These are phyloP conservation scores for Deinandra increscens DNA, from an alignment of 129 eudicot genomes.

Conservation along the genomic window DNA sequence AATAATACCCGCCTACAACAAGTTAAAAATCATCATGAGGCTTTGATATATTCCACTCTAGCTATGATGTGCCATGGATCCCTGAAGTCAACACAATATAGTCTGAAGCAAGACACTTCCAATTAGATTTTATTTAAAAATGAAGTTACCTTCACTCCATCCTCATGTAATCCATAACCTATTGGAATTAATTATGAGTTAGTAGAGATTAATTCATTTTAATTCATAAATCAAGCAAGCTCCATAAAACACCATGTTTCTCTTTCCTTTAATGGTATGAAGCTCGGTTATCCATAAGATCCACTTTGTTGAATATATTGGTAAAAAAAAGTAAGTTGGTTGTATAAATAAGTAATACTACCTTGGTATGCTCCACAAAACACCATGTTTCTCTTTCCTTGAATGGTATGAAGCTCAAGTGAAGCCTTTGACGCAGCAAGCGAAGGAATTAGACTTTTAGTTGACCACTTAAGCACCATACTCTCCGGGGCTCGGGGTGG, in stretches of 20 bases:
- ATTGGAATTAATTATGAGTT: background rate
- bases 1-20: slow-evolving; percentile 58
- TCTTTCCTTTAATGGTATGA: too few relatives aligned
- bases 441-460: slow-evolving; percentile 65
- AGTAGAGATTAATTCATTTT: background rate
- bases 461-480: slow-evolving; percentile 64
- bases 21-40: background rate
- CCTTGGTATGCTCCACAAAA: too few relatives aligned
- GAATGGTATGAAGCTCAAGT: slow-evolving; percentile 52
- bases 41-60: background rate
- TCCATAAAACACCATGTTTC: too few relatives aligned
- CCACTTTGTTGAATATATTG: too few relatives aligned
- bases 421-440: slow-evolving; percentile 85
- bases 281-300: too few relatives aligned
- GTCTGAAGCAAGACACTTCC: too few relatives aligned
- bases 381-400: slow-evolving; percentile 77
- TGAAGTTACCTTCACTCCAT: slow-evolving; percentile 62
- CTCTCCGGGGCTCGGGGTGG: slow-evolving; percentile 54
- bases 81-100: too few relatives aligned
- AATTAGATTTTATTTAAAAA: background rate
- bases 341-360: too few relatives aligned
- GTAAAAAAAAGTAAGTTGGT: too few relatives aligned
- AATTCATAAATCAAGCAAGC: background rate
- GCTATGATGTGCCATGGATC: too few relatives aligned
- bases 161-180: slow-evolving; percentile 91